Conservation (phyloP, 2,329 filamentous ascomycete species). For the Apiospora kogelbergensis region DNA sequence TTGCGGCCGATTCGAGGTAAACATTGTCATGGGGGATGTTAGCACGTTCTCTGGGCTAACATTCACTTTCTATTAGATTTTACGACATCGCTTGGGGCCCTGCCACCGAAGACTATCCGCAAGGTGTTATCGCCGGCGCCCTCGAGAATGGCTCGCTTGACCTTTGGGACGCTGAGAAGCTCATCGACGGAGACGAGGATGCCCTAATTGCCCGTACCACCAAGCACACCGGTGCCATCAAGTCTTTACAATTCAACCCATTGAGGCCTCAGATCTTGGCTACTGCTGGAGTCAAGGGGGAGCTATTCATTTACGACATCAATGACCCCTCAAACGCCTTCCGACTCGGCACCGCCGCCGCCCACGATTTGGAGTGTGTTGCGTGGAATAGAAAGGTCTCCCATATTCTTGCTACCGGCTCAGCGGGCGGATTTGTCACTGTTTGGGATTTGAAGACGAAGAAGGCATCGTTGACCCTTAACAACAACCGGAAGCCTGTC, state of each 20-base stretch:
- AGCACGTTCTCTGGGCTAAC: constrained; percentile 3
- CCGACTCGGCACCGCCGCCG: constrained; percentile 82
- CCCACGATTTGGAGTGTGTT: constrained; percentile 90
- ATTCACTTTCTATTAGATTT: constrained; percentile 55
- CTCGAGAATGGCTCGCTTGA: constrained; percentile 93
- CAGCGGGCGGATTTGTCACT: constrained; percentile 90
- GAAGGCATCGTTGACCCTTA: constrained; percentile 93
- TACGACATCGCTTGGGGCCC: constrained; percentile 96
- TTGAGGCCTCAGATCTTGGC: constrained; percentile 87
- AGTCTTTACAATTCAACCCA: constrained; percentile 95
- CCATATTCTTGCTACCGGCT: constrained; percentile 93
- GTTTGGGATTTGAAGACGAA: constrained; percentile 99
- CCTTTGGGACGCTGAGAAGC: constrained; percentile 83
- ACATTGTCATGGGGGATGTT: constrained; percentile 12
- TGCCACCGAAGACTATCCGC: constrained; percentile 73
- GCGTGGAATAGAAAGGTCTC: constrained; percentile 99
- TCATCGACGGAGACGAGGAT: constrained; percentile 60
- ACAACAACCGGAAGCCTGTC: constrained; percentile 91
- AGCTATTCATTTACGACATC: constrained; percentile 93
- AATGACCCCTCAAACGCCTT: constrained; percentile 88
- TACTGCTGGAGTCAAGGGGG: constrained; percentile 90
- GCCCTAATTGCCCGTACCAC: constrained; percentile 82
- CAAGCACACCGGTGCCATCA: constrained; percentile 91
- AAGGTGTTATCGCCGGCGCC: constrained; percentile 90
- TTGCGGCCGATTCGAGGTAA: constrained; percentile 88